Conservation (phyloP, 192 early-diverging fungal species). For the Coemansia biformis region DNA sequence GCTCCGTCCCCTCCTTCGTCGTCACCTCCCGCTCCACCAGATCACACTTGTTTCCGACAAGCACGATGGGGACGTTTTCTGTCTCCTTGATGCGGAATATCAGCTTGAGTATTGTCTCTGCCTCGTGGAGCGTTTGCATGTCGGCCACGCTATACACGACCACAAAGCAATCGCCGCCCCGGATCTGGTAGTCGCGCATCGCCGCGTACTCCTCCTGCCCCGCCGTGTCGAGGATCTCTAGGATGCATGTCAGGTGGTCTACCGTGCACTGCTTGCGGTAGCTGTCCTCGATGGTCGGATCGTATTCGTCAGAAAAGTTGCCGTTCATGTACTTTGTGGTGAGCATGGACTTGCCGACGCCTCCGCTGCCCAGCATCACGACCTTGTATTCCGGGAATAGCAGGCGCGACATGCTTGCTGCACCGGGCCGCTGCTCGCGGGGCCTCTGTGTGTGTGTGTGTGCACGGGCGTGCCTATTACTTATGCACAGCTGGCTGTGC, state of each 20-base stretch:
- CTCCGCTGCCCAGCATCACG: constrained; percentile 90
- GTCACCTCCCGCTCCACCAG: constrained; percentile 65
- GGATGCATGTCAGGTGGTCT: constrained; percentile 71
- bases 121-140: constrained; percentile 56
- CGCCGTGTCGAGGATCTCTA: constrained; percentile 90
- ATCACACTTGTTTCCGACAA: constrained; percentile 90
- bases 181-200: constrained; percentile 85
- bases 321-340: constrained; percentile 93
- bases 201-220: constrained; percentile 80
- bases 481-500: too few species aligned
- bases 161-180: constrained; percentile 80
- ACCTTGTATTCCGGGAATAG: constrained; percentile 83
- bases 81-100: constrained; percentile 79
- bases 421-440: too few species aligned
- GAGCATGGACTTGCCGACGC: constrained; percentile 81
- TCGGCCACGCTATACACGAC: constrained; percentile 72
- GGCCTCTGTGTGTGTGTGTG: too few species aligned
- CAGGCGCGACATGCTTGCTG: constrained; percentile 51
- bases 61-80: constrained; percentile 68
- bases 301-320: constrained; percentile 88
- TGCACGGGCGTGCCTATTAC: too few species aligned
- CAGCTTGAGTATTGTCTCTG: constrained; percentile 63
- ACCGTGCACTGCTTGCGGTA: constrained; percentile 85
- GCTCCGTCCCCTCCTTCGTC: constrained; percentile 59
- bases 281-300: constrained; percentile 89